These are phyloP conservation scores for Pythium volutum DNA, from an alignment of 352 stramenopile genomes.

Conservation along the genomic window DNA sequence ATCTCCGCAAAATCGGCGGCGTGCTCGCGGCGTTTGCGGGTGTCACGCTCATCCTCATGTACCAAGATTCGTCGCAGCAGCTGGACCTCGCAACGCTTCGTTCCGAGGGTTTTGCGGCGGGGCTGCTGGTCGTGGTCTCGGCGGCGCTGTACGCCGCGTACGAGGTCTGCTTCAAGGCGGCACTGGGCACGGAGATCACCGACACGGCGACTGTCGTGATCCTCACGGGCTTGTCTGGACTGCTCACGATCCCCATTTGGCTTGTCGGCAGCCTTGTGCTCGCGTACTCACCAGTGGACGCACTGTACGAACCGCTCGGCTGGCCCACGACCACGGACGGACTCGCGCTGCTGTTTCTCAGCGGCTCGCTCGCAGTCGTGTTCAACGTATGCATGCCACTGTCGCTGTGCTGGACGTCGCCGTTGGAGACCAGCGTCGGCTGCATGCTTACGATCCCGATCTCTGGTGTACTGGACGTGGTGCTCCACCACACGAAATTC, in stretches of 20 bases:
- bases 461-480: constrained; percentile 41
- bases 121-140: constrained; percentile 44
- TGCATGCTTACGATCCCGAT: constrained; percentile 61
- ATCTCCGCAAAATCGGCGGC: constrained; percentile 35
- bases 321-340: constrained; percentile 37
- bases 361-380: constrained; percentile 29
- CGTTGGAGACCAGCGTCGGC: constrained; percentile 50
- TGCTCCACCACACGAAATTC: constrained; percentile 45
- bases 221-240: constrained; percentile 40
- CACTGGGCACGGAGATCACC: constrained; percentile 37
- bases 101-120: constrained; percentile 33
- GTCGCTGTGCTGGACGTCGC: constrained; percentile 51
- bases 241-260: constrained; percentile 51
- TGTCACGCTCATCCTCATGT: constrained; percentile 48
- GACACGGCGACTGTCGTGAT: constrained; percentile 51
- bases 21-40: constrained; percentile 44
- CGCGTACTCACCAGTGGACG: constrained; percentile 32
- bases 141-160: constrained; percentile 49
- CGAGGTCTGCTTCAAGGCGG: constrained; percentile 40
- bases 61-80: constrained; percentile 27
- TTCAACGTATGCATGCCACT: constrained; percentile 45
- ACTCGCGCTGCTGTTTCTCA: constrained; percentile 37
- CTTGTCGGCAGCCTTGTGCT: constrained; percentile 40
- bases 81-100: constrained; percentile 25
- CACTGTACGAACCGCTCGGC: constrained; percentile 46